Conservation (phyloP, 2,329 filamentous ascomycete genomes). For the Pyrenophora tritici-repentis region DNA sequence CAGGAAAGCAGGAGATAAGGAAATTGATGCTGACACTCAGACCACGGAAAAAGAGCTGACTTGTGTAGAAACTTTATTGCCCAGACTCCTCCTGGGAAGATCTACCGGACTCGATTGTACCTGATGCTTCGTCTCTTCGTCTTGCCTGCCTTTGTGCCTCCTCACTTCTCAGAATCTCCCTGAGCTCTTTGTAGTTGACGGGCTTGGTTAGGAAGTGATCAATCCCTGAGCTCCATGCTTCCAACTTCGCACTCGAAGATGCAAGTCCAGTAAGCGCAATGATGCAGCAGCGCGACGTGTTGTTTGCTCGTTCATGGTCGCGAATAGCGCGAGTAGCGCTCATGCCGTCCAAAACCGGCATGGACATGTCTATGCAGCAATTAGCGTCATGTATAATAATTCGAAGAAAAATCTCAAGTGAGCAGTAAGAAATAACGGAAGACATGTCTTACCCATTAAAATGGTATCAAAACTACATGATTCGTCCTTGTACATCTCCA, state of each 20-base stretch:
- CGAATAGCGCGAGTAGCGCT: conserved; percentile 42
- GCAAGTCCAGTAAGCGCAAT: conserved; percentile 41
- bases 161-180: conserved; percentile 20
- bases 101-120: background rate
- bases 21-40: no score
- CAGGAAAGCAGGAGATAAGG: no score
- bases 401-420: background rate
- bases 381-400: conserved; percentile 1
- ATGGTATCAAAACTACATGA: conserved; percentile 29
- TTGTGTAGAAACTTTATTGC: no score
- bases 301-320: conserved; percentile 29
- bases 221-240: conserved; percentile 37
- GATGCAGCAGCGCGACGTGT: conserved; percentile 21
- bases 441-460: conserved; percentile 36
- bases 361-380: conserved; percentile 36
- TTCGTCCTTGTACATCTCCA: conserved; percentile 29
- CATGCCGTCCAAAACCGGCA: conserved; percentile 47
- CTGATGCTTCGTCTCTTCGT: background rate
- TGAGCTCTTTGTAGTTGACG: conserved; percentile 33
- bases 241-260: conserved; percentile 28
- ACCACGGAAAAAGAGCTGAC: no score
- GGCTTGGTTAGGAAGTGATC: conserved; percentile 44
- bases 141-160: conserved; percentile 2
- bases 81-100: background rate
- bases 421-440: background rate